These are phyloP conservation scores for Teunomyces panamensis DNA, from an alignment of 805 yeast species.

Conservation along the genomic window DNA sequence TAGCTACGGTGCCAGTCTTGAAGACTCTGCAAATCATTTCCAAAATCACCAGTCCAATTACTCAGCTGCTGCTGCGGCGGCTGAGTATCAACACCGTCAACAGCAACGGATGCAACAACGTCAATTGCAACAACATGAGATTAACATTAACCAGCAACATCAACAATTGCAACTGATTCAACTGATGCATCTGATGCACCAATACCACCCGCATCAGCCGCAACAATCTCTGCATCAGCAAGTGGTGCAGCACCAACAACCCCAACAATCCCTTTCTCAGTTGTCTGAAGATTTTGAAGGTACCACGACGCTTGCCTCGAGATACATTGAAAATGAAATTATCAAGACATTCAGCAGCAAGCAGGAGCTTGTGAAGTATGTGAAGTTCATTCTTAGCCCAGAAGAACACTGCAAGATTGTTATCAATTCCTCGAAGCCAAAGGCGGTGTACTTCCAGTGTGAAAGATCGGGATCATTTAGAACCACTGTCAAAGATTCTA, in stretches of 20 bases:
- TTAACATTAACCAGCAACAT: conserved; percentile 11
- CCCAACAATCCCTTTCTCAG: conserved; percentile 10
- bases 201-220: conserved; percentile 11
- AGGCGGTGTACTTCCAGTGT: conserved; percentile 48
- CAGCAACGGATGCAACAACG: conserved; percentile 14
- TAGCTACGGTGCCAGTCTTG: conserved; percentile 7
- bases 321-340: conserved; percentile 13
- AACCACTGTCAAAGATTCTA: conserved; percentile 45
- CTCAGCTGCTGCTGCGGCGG: conserved; percentile 12
- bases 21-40: conserved; percentile 10
- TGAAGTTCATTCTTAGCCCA: conserved; percentile 36
- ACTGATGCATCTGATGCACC: conserved; percentile 9
- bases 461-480: conserved; percentile 45
- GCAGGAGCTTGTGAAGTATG: conserved; percentile 23
- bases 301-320: conserved; percentile 12
- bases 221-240: conserved; percentile 7
- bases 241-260: conserved; percentile 16
- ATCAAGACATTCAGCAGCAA: conserved; percentile 15
- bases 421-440: conserved; percentile 45
- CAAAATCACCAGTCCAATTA: conserved; percentile 13
- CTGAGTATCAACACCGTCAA: conserved; percentile 19
- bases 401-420: conserved; percentile 42
- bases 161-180: conserved; percentile 10
- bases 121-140: conserved; percentile 12
- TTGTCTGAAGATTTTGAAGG: conserved; percentile 11